phyloP scores from a whole-genome alignment of 306 rosid species.

The Lagenaria siceraria region DNA sequence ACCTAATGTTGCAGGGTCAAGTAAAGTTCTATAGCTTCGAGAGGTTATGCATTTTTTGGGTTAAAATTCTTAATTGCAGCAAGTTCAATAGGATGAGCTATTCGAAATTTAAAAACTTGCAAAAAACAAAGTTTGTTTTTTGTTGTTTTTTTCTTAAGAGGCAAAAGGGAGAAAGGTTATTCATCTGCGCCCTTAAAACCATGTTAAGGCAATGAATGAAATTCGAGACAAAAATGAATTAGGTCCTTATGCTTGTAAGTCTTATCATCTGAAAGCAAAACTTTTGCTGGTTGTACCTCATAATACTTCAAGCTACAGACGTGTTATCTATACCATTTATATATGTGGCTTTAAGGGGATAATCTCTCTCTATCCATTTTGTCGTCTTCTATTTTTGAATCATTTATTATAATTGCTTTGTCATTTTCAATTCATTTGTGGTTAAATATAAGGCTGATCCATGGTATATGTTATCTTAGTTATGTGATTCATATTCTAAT shows the following conservation, averaged over 20 bases:
- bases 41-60: background rate
- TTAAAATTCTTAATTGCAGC: background rate
- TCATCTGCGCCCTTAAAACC: background rate
- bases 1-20: background rate
- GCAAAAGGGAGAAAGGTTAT: background rate
- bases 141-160: too few species aligned
- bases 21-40: background rate
- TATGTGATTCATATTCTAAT: background rate
- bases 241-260: background rate
- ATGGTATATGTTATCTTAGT: background rate
- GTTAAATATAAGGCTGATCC: background rate
- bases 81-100: background rate
- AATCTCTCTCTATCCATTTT: background rate
- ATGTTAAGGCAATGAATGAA: background rate
- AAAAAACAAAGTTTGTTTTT: too few species aligned
- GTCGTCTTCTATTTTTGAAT: background rate
- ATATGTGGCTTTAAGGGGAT: background rate
- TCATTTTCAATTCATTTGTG: background rate
- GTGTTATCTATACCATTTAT: background rate
- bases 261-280: background rate
- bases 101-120: background rate
- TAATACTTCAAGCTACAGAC: background rate
- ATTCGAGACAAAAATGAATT: background rate
- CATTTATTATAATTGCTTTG: background rate
- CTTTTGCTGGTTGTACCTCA: background rate